Evolutionary conservation across 2,329 filamentous ascomycete genomes (phyloP).

Genomic region (Berkeleyomyces basicola): DNA sequence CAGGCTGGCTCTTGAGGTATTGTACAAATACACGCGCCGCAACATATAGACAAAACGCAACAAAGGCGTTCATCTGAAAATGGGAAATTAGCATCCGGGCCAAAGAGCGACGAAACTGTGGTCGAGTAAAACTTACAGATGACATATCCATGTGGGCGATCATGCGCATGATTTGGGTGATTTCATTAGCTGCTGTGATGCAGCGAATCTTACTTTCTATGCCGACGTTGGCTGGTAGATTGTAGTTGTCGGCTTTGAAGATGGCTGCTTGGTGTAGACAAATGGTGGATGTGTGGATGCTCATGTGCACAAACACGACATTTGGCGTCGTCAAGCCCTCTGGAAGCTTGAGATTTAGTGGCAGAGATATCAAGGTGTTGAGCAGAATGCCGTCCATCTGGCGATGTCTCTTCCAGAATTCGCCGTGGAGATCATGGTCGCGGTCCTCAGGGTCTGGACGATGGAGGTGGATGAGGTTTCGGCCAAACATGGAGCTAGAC

Average conservation of each 20-base stretch:
- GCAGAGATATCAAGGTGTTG: slow-evolving; percentile 72
- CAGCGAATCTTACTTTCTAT: slow-evolving; percentile 86
- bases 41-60: slow-evolving; percentile 93
- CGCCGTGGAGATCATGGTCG: slow-evolving; percentile 76
- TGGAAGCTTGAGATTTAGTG: slow-evolving; percentile 63
- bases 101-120: neutral
- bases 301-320: slow-evolving; percentile 89
- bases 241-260: slow-evolving; percentile 87
- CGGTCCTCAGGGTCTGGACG: slow-evolving; percentile 66
- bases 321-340: slow-evolving; percentile 62
- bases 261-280: slow-evolving; percentile 97
- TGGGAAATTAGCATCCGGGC: slow-evolving; percentile 15
- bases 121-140: slow-evolving; percentile 37
- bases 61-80: slow-evolving; percentile 77
- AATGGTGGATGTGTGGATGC: slow-evolving; percentile 88
- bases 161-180: slow-evolving; percentile 88
- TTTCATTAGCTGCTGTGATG: slow-evolving; percentile 83
- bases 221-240: slow-evolving; percentile 57
- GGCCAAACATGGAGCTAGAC: slow-evolving; percentile 78
- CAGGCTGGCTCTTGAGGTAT: slow-evolving; percentile 83
- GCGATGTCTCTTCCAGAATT: slow-evolving; percentile 90
- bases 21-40: slow-evolving; percentile 89
- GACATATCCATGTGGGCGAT: slow-evolving; percentile 80
- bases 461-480: slow-evolving; percentile 81
- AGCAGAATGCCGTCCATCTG: slow-evolving; percentile 78